These are phyloP conservation scores for Coccomyxa sp. DNA, from an alignment of 139 green algal genomes.

Conservation along the genomic window DNA sequence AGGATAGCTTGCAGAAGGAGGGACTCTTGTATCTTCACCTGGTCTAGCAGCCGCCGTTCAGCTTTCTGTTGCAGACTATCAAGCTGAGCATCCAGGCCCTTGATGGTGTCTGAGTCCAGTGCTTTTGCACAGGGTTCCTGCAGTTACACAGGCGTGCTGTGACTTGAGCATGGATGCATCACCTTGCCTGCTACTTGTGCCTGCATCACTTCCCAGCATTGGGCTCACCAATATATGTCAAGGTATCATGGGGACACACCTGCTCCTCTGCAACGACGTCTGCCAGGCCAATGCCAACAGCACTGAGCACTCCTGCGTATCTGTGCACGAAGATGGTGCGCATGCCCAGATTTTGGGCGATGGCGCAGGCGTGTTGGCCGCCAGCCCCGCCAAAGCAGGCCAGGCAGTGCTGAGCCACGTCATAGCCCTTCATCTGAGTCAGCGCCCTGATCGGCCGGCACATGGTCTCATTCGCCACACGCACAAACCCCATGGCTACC, in stretches of 20 bases:
- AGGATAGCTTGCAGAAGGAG: no score
- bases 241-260: constrained; percentile 9
- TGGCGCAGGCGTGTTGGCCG: constrained; percentile 94
- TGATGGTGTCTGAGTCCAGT: constrained; percentile 21
- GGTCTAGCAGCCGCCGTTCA: constrained; percentile 30
- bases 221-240: neutral
- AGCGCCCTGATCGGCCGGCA: constrained; percentile 90
- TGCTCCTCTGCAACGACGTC: constrained; percentile 91
- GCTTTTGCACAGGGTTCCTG: constrained; percentile 50
- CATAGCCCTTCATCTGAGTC: constrained; percentile 90
- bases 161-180: no score
- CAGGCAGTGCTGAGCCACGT: constrained; percentile 83
- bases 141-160: neutral
- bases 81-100: constrained; percentile 46
- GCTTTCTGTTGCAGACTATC: constrained; percentile 47
- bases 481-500: constrained; percentile 85
- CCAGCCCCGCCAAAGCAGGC: constrained; percentile 95
- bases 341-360: constrained; percentile 87
- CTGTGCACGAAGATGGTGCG: constrained; percentile 91
- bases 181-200: no score
- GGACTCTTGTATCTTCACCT: constrained; percentile 22
- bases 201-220: neutral
- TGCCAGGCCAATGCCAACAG: constrained; percentile 93
- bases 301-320: constrained; percentile 85
- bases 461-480: constrained; percentile 98